A percentile compares a stretch with the other conserved stretches of the same genome.
Evolutionary conservation across 2,329 filamentous ascomycete species (phyloP).

Genomic region (Thelonectria rubi): DNA sequence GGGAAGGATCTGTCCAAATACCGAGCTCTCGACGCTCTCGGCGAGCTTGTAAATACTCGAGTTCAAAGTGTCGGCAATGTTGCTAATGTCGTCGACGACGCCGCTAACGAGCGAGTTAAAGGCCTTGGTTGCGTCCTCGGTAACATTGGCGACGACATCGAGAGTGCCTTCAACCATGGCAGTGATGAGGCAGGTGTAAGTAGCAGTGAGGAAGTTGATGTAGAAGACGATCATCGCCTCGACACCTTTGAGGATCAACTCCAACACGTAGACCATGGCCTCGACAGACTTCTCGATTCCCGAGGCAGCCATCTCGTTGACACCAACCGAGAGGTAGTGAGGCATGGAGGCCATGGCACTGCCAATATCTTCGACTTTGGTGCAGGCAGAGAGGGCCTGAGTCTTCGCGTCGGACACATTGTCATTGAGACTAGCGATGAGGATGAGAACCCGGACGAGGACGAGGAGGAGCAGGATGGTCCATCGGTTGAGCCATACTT

Average conservation of each 20-base stretch:
- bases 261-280: constrained; percentile 80
- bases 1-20: constrained; percentile 60
- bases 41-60: constrained; percentile 61
- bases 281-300: constrained; percentile 83
- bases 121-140: constrained; percentile 61
- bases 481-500: constrained; percentile 98
- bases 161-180: constrained; percentile 83
- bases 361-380: constrained; percentile 89
- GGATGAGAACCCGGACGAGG: constrained; percentile 80
- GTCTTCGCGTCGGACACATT: constrained; percentile 79
- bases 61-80: constrained; percentile 60
- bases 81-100: constrained; percentile 68
- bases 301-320: constrained; percentile 84
- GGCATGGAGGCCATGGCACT: constrained; percentile 98
- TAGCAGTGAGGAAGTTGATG: constrained; percentile 90
- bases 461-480: constrained; percentile 89
- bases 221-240: constrained; percentile 90
- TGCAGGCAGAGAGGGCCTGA: constrained; percentile 89
- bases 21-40: constrained; percentile 51
- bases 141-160: constrained; percentile 67
- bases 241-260: constrained; percentile 81
- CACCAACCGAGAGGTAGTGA: constrained; percentile 87
- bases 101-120: constrained; percentile 61
- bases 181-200: constrained; percentile 89
- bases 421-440: constrained; percentile 75